These are phyloP conservation scores for Linum trigynum DNA, from an alignment of 345 rosid species.

Conservation along the genomic window DNA sequence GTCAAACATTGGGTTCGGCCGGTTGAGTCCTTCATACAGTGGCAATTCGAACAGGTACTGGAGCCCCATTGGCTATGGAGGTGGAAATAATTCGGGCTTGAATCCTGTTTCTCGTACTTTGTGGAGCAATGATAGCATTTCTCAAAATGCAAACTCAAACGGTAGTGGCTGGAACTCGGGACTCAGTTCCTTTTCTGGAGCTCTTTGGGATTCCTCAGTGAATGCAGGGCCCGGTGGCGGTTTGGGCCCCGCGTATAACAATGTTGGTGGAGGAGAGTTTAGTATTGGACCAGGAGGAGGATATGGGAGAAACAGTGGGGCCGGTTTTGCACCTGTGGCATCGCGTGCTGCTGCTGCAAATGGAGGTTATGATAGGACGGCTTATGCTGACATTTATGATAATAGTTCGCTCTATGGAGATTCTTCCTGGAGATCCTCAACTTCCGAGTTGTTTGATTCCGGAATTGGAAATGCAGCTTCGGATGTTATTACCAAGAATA, in stretches of 20 bases:
- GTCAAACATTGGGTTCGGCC: constrained; percentile 45
- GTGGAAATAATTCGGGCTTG: constrained; percentile 31
- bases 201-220: constrained; percentile 46
- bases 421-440: constrained; percentile 38
- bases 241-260: constrained; percentile 23
- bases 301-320: constrained; percentile 35
- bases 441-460: constrained; percentile 40
- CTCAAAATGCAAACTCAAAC: constrained; percentile 38
- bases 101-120: constrained; percentile 39
- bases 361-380: constrained; percentile 28
- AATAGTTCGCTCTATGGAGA: constrained; percentile 33
- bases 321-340: constrained; percentile 18
- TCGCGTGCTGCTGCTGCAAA: constrained; percentile 25
- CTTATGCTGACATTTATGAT: constrained; percentile 28
- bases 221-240: constrained; percentile 29
- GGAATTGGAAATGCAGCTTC: constrained; percentile 42
- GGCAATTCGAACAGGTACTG: constrained; percentile 38
- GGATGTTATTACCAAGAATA: constrained; percentile 33
- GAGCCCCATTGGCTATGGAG: constrained; percentile 34
- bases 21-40: constrained; percentile 41
- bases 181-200: constrained; percentile 42
- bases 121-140: constrained; percentile 52
- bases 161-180: constrained; percentile 45
- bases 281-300: constrained; percentile 32
- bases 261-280: constrained; percentile 27